Base-by-base conservation (phyloP, 208 protist genomes). In the Phytomonas francai region DNA sequence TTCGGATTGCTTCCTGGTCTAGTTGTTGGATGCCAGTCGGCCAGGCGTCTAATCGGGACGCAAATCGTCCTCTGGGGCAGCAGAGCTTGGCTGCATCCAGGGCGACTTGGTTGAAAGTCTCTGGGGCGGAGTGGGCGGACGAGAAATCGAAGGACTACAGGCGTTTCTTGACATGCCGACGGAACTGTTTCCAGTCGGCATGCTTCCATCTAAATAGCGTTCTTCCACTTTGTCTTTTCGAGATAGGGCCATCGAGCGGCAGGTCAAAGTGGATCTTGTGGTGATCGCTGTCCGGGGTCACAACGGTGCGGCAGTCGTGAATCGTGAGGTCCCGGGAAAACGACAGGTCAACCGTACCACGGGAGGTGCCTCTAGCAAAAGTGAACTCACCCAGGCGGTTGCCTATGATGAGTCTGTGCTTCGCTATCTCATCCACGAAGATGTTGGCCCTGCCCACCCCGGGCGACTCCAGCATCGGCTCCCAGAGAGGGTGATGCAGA, bases 151-250 rank as follows among this genome's bases (percentile, higher is more conserved):
- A 45, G 9, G 9, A 7, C 9, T 7, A 14, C 1, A 45, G 39
- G 39, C 19, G 1, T 45, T 7, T 45, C 39, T 45, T 45, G 39
- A 45, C 39, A 14, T 22, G 39, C 39, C 19, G 39, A 14, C 39
- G 39, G 39, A 16, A 45, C 9, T 14, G 39, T 45, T 45, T 45
- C 39, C 39, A 45, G 39, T 45, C 19, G 39, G 39, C 39, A 14
- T 45, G 39, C 11, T 45, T 45, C 39, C 39, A 45, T 45, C 39
- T 45, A 14, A 22, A 45, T 16, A 45, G 3, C 39, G 39, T 45
- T 45, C 39, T 61, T 97, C 98, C 65, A 98, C 98, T 79, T 93
- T 99, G 27, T 14, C 19, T 45, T 14, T 45, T 7, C 12, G 19
- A 45, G 12, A 45, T 45, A 14, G 39, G 39, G 39, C 39, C 39